Evolutionary conservation across 129 eudicot species (phyloP).

Genomic region (Daucus carota): DNA sequence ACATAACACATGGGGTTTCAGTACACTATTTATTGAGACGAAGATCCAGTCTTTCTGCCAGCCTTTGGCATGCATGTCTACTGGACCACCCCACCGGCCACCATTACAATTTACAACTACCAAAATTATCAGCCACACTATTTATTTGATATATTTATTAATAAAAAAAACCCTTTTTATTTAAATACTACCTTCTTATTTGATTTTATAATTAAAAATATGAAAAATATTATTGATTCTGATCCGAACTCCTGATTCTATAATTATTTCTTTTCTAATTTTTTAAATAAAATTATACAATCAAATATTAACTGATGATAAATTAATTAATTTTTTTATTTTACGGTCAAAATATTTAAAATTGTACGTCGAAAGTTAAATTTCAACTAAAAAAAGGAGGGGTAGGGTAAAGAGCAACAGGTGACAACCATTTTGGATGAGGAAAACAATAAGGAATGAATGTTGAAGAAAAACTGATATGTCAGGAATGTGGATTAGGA

Average conservation of each 20-base stretch:
- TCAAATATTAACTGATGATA: too few species aligned
- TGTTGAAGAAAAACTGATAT: background rate
- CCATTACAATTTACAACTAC: background rate
- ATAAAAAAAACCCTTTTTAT: too few species aligned
- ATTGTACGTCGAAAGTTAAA: too few species aligned
- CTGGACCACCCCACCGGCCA: background rate
- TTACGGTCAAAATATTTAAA: too few species aligned
- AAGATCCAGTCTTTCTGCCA: background rate
- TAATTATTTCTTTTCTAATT: too few species aligned
- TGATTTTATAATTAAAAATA: too few species aligned
- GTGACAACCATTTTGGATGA: background rate
- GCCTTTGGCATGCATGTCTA: background rate
- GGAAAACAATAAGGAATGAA: background rate
- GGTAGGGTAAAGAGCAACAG: background rate
- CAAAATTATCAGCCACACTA: background rate
- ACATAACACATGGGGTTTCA: background rate
- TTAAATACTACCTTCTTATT: background rate
- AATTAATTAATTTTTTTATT: too few species aligned
- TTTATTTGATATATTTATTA: too few species aligned
- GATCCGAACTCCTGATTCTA: too few species aligned
- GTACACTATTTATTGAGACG: background rate
- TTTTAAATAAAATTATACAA: too few species aligned
- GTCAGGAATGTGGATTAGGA: constrained; percentile 1
- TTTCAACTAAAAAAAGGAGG: too few species aligned
- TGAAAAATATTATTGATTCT: too few species aligned